Evolutionary conservation across 768 basidiomycete genomes (phyloP), one percentile per base, ranked within the genome.

Genomic region (Nidularia sp.): DNA sequence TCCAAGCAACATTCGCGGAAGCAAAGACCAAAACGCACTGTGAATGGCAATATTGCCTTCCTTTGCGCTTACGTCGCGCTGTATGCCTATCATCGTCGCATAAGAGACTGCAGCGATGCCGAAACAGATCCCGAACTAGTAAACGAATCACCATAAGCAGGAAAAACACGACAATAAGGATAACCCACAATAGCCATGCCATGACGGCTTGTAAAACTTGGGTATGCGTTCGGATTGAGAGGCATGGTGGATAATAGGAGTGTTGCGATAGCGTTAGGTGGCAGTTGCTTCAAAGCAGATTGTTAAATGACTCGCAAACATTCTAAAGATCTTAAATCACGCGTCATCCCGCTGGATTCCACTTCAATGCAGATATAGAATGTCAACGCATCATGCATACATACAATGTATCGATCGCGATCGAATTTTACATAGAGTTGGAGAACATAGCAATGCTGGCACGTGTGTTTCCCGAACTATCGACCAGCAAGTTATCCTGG

Each of bases 401-500:
- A 18, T 18, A 18, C 18, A 18, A 18, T 18, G 18, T 18, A 18
- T 13, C 39, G 39, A 22, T 34, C 36, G 12, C 35, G 49, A 35
- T 36, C 15, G 39, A n/a, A 45, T 1, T 13, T 60, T 66, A 70
- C 70, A 71, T 71, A 31, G 64, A 66, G 42, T 50, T 55, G 12
- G 70, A 65, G 58, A 74, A 74, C 70, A 74, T 73, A 6, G 55
- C 58, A 31, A 74, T 73, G 53, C 72, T 72, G 35, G 55, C 59
- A 31, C 72, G 65, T 9, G 72, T 74, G 34, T 70, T 74, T n/a
- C 80, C 79, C 41, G 70, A 70, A 5, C 71, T 61, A 54, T 73
- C 70, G 6, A 81, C 79, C n/a, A 83, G 65, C 12, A 81, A 61
- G 50, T 73, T 75, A 56, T 80, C 79, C 78, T 80, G 51, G 5